Conservation (phyloP, 192 early-diverging fungal genomes). For the Coemansia sp. region DNA sequence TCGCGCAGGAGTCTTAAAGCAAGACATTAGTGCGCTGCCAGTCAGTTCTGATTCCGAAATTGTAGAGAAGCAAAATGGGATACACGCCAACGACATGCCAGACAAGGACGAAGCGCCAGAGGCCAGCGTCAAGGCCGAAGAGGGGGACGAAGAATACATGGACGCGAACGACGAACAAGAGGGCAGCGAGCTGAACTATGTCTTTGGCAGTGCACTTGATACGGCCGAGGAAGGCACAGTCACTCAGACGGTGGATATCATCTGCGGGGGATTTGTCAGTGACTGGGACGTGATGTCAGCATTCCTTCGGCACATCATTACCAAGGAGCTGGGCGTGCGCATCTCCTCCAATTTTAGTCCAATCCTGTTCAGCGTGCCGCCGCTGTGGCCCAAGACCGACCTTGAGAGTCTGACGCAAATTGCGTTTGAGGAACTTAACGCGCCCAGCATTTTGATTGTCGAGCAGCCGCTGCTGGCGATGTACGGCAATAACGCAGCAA, state of each 20-base stretch:
- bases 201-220: conserved; percentile 50
- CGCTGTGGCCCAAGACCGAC: conserved; percentile 79
- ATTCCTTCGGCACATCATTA: conserved; percentile 77
- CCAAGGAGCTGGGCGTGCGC: conserved; percentile 77
- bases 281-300: conserved; percentile 78
- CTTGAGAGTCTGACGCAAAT: conserved; percentile 82
- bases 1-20: conserved; percentile 28
- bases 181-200: conserved; percentile 32
- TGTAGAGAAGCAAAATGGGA: conserved; percentile 3
- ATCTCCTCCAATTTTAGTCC: conserved; percentile 76
- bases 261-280: conserved; percentile 62
- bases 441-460: conserved; percentile 76
- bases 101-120: conserved; percentile 1
- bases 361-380: conserved; percentile 79
- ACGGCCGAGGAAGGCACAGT: conserved; percentile 22
- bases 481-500: conserved; percentile 76
- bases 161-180: conserved; percentile 19
- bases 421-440: conserved; percentile 92
- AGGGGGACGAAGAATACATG: neutral
- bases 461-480: conserved; percentile 84
- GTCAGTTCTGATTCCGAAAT: neutral
- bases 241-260: conserved; percentile 55
- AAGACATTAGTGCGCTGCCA: conserved; percentile 3
- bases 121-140: conserved; percentile 4
- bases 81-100: neutral